Conservation (phyloP, 805 yeast genomes). For the Sugiyamaella floridensis region DNA sequence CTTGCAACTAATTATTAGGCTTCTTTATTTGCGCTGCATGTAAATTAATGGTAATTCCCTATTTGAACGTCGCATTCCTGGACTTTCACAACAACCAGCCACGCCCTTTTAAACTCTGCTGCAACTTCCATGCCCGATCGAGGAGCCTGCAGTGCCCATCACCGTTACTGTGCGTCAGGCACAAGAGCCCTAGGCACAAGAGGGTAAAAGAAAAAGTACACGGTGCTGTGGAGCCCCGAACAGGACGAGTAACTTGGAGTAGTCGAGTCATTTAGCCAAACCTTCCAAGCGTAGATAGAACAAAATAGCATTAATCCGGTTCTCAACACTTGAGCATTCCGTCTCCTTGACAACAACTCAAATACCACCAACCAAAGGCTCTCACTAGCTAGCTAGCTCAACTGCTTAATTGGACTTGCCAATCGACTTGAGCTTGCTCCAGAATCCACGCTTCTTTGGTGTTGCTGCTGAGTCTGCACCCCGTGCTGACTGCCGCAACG, state of each 20-base stretch:
- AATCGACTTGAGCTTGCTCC: conserved; percentile 2
- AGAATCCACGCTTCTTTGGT: conserved; percentile 2
- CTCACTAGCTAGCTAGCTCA: too few relatives aligned
- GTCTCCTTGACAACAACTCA: too few relatives aligned
- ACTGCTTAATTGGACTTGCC: conserved; percentile 1
- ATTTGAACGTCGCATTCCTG: neutral
- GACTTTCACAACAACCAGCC: neutral
- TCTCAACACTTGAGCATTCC: neutral
- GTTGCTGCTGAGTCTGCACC: neutral
- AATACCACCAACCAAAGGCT: neutral
- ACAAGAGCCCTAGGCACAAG: neutral
- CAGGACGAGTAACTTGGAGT: neutral
- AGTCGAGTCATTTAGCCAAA: neutral
- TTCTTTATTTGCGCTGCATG: neutral
- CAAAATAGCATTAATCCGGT: neutral
- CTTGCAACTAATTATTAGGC: neutral
- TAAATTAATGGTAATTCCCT: neutral
- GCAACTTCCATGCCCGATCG: neutral
- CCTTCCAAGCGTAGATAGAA: neutral
- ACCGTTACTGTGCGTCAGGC: neutral
- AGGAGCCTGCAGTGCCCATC: neutral
- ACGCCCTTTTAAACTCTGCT: neutral
- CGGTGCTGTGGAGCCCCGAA: neutral
- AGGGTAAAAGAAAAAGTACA: neutral
- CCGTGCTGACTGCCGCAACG: neutral